A percentile compares a stretch with the other conserved stretches of the same genome.
Conservation (phyloP, 2,329 filamentous ascomycete species). For the Stachybotrys chlorohalonatus region DNA sequence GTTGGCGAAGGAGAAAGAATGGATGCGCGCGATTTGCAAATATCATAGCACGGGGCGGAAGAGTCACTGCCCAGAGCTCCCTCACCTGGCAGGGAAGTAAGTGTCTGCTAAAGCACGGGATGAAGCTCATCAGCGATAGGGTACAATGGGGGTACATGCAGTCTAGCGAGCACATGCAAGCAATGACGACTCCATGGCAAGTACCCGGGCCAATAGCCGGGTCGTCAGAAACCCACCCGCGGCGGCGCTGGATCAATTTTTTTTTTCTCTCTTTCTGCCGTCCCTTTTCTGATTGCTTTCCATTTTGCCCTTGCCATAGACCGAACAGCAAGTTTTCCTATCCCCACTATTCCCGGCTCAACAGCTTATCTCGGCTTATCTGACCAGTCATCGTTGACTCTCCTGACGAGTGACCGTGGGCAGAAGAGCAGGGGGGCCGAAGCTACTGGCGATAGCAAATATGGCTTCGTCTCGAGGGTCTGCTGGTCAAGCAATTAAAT, state of each 20-base stretch:
- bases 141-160: not conserved
- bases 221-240: not conserved
- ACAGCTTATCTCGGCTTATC: too few species aligned
- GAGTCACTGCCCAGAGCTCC: not conserved
- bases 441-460: not conserved
- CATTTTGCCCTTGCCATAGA: too few species aligned
- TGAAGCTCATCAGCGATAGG: too few species aligned
- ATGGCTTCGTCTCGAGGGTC: not conserved
- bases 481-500: too few species aligned
- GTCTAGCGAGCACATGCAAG: not conserved
- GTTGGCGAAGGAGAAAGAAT: conserved; percentile 5
- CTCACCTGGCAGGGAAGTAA: too few species aligned
- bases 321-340: too few species aligned
- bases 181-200: not conserved
- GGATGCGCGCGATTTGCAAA: conserved; percentile 7
- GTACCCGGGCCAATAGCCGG: not conserved
- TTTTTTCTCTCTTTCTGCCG: not conserved
- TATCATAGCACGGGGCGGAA: not conserved
- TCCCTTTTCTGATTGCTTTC: too few species aligned
- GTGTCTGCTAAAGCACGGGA: too few species aligned
- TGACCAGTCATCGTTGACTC: too few species aligned
- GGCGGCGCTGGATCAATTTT: not conserved
- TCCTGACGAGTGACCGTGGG: too few species aligned
- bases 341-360: too few species aligned
- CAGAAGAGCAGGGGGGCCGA: not conserved